Evolutionary conservation across 192 early-diverging fungal species (phyloP).

Genomic region (Spizellomyces punctatus): DNA sequence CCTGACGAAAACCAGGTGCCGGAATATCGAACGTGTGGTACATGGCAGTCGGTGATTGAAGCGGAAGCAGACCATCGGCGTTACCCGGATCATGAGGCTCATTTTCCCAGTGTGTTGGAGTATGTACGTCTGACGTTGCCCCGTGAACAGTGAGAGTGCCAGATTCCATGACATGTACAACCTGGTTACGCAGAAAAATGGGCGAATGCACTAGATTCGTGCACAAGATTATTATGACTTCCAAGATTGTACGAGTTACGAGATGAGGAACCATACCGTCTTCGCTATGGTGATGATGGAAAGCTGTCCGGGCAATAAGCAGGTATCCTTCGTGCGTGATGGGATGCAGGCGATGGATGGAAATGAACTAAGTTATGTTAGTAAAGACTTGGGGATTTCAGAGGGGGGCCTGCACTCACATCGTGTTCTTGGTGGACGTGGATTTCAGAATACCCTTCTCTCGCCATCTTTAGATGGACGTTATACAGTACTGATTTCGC

Average conservation of each 20-base stretch:
- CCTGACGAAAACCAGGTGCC: constrained; percentile 7
- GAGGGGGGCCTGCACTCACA: constrained; percentile 38
- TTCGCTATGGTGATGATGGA: constrained; percentile 44
- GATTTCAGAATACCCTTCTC: constrained; percentile 83
- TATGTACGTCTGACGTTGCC: constrained; percentile 22
- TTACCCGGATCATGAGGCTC: constrained; percentile 16
- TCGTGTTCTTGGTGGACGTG: constrained; percentile 96
- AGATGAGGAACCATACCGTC: constrained; percentile 6
- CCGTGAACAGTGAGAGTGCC: constrained; percentile 37
- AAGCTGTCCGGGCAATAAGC: constrained; percentile 87
- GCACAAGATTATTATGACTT: too few species aligned
- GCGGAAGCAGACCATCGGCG: constrained; percentile 16
- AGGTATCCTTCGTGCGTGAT: constrained; percentile 89
- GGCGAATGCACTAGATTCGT: constrained; percentile 41
- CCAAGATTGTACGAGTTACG: not conserved
- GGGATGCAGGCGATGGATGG: constrained; percentile 91
- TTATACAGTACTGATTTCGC: constrained; percentile 73
- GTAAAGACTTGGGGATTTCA: not conserved
- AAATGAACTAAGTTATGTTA: constrained; percentile 70
- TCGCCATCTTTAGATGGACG: constrained; percentile 82
- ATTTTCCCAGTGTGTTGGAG: constrained; percentile 7
- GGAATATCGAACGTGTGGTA: constrained; percentile 32
- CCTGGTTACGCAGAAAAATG: constrained; percentile 50
- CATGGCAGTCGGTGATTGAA: constrained; percentile 25
- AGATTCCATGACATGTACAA: constrained; percentile 48